Evolutionary conservation across 148 eudicot species (phyloP).

Genomic region (Bassia scoparia): DNA sequence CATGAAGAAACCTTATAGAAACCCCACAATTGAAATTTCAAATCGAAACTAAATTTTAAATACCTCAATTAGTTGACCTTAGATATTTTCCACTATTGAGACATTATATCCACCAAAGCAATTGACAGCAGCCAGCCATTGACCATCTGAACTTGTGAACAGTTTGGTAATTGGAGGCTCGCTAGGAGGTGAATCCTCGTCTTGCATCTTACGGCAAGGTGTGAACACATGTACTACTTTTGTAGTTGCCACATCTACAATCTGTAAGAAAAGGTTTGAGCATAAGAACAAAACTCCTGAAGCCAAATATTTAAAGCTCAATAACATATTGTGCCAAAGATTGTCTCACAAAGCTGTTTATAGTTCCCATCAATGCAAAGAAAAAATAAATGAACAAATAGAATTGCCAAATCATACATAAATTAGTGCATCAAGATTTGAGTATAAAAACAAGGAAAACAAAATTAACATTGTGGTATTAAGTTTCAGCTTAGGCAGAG

Average conservation of each 20-base stretch:
- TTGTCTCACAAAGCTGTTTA: no score
- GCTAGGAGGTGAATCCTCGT: constrained; percentile 47
- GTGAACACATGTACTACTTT: constrained; percentile 60
- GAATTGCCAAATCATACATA: no score
- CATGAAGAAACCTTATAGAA: no score
- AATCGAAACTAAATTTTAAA: background rate
- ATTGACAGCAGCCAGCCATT: constrained; percentile 92
- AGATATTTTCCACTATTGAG: constrained; percentile 71
- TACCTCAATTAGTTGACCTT: constrained; percentile 49
- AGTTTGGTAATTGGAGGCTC: constrained; percentile 88
- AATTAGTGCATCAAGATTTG: no score
- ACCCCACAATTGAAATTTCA: no score
- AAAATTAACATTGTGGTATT: no score
- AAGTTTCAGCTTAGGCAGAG: no score
- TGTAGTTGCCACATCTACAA: constrained; percentile 56
- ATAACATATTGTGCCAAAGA: no score
- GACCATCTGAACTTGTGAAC: constrained; percentile 80
- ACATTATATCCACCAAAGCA: constrained; percentile 83
- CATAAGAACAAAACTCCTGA: background rate
- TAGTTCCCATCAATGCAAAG: no score
- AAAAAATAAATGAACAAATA: no score
- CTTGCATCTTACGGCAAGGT: constrained; percentile 56
- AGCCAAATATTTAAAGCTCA: background rate
- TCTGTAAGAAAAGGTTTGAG: constrained; percentile 39
- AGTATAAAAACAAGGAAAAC: no score